Evolutionary conservation across 2,329 filamentous ascomycete species (phyloP), one percentile per base, ranked within the genome.

Genomic region (Myriosclerotinia scirpicola): DNA sequence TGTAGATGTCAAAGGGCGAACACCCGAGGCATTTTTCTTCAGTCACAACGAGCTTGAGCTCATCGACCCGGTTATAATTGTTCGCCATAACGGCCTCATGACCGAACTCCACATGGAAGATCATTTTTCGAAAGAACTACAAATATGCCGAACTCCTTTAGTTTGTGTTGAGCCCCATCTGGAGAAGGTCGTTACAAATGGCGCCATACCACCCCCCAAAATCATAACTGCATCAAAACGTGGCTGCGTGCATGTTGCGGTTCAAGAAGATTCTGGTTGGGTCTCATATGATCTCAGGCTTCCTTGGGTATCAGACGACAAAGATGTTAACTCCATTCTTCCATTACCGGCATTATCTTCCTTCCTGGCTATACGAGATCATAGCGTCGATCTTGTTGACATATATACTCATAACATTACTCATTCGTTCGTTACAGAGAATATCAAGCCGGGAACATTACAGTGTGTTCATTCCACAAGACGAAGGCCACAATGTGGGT

Each of bases 21-120:
- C 82, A 59, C 84, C 87, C 0, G 81, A 85, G 52, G 82, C 87
- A 0, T 87, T 91, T 73, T 86, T 88, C 67, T 92, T 93, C 71
- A 81, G 81, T 0, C 77, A 80, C 7, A 76, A 77, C 36, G 76
- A 77, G 34, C 73, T 73, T 30, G 73, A 75, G 20, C 67, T 75
- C 1, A 75, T 80, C 0, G 81, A 82, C 1, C 79, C 81, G 14
- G 76, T 92, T 1, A 75, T 91, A 11, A 74, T 92, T 9, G 81
- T 92, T 7, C 85, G 85, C 46, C 82, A 85, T 20, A 87, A 89
- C 64, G 90, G 90, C 0, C 80, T 82, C 3, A 79, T 92, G 73
- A 82, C 81, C 0, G 87, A 90, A 72, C 76, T 89, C 14, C 80
- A 81, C 59, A 77, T 84, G 20, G 81, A 81, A 20, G 78, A 76